Evolutionary conservation across 2,329 filamentous ascomycete species (phyloP), one percentile per base, ranked within the genome.

Genomic region (Pyrenochaeta sp.): DNA sequence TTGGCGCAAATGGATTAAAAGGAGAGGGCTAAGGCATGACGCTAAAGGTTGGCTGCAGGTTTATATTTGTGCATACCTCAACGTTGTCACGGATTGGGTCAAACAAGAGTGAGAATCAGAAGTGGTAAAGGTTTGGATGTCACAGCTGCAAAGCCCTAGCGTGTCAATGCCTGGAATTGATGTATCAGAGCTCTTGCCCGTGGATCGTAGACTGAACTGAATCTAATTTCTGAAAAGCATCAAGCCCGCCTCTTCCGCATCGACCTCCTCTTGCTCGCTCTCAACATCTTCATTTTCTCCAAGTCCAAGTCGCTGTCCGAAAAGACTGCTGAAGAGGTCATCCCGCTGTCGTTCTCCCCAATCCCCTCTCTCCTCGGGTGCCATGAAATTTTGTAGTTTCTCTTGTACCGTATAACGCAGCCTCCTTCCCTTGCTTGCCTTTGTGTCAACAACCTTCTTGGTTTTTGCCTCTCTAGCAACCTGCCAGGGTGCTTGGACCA

Each of bases 371-470:
- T 96, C 90, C 74, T 97, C 92, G 0, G 92, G 88, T 10, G 93
- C 93, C 92, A 97, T 97, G 72, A 98, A 98, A 75, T 97, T 97
- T 79, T 97, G 91, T 69, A 99, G 77, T 81, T 98, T 98, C 80
- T 98, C 94, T 72, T 98, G 93, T 40, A 97, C 92, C 14, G 91
- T 95, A 77, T 94, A 99, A 33, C 92, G 85, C 83, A 99, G 85
- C 80, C 97, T 97, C 44, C 95, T 83, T 5, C 95, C 95, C 78
- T 98, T 98, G 73, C 91, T 96, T 0, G 95, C 95, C 73, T 93
- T 95, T 17, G 93, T 93, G 74, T 99, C 95, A 4, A 98, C 90
- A 27, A 88, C 85, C 71, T 91, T 90, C 77, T 90, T 90, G 53
- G 89, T 96, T 81, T 94, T 96, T 49, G 87, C 88, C 67, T 92